Percentiles rank a stretch among this genome's conserved stretches.
These are phyloP conservation scores for Dryas integrifolia DNA, from an alignment of 331 rosid species.

Conservation along the genomic window DNA sequence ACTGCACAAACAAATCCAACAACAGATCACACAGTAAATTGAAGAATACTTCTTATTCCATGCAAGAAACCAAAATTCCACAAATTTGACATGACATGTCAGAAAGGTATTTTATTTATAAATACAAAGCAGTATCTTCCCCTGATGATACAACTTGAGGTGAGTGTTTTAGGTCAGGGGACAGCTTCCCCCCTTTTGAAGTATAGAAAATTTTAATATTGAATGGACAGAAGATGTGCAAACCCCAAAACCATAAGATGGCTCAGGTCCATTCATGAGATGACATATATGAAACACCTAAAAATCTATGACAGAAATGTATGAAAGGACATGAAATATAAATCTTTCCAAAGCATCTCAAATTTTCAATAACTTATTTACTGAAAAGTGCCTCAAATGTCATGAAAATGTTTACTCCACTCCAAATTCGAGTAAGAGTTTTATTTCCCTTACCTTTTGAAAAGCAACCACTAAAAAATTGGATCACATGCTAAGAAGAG, in stretches of 20 bases:
- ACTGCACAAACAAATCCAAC: constrained; percentile 45
- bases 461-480: neutral
- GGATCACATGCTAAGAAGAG: constrained; percentile 8
- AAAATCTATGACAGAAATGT: no score
- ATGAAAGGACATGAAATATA: no score
- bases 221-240: no score
- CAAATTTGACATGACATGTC: neutral
- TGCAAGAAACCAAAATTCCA: neutral
- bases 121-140: neutral
- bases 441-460: neutral
- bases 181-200: no score
- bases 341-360: neutral
- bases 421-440: neutral
- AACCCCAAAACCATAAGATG: neutral
- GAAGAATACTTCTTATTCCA: neutral
- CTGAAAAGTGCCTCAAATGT: neutral
- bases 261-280: neutral
- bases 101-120: neutral
- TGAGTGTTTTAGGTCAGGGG: no score
- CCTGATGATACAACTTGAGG: neutral
- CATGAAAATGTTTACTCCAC: neutral
- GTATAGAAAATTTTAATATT: no score
- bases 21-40: constrained; percentile 5
- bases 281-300: neutral
- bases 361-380: neutral